Percentiles rank a stretch among this genome's conserved stretches.
These are phyloP conservation scores for Bolboschoenus planiculmis DNA, from an alignment of 176 grass and related monocot species.

Conservation along the genomic window DNA sequence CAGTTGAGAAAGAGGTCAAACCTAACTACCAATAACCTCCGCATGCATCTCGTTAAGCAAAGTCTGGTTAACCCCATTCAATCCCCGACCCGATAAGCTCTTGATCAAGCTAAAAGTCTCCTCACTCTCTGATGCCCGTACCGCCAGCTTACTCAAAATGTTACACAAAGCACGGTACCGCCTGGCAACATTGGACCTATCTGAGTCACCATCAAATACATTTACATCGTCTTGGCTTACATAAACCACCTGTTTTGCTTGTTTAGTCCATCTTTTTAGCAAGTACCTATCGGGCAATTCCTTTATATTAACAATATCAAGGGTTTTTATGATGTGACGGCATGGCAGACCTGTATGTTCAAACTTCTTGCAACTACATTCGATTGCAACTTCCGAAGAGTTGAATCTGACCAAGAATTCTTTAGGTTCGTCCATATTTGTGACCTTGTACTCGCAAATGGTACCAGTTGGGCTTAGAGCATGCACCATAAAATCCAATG, in stretches of 20 bases:
- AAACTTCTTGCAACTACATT: constrained; percentile 40
- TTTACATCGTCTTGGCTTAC: constrained; percentile 3
- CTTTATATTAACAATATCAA: constrained; percentile 44
- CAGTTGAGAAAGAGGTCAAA: background rate
- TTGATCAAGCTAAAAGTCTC: constrained; percentile 20
- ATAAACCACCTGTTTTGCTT: constrained; percentile 23
- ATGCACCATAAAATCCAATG: constrained; percentile 35
- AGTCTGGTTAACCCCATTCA: background rate
- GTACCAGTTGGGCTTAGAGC: constrained; percentile 5
- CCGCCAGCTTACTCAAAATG: constrained; percentile 26
- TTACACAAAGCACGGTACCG: constrained; percentile 23
- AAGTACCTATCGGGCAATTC: constrained; percentile 28
- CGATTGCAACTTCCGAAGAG: constrained; percentile 20
- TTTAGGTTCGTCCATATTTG: constrained; percentile 22
- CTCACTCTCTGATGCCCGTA: constrained; percentile 20
- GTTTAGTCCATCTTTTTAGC: constrained; percentile 44
- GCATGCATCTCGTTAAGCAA: background rate
- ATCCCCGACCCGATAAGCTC: constrained; percentile 21
- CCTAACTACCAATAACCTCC: background rate
- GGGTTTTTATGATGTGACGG: constrained; percentile 40
- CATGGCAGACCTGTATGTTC: constrained; percentile 34
- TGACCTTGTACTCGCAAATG: constrained; percentile 32
- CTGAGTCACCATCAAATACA: constrained; percentile 12
- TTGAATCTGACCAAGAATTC: constrained; percentile 29
- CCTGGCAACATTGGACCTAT: background rate